phyloP scores from a whole-genome alignment of 2,329 filamentous ascomycete species.

The Diplodia corticola region DNA sequence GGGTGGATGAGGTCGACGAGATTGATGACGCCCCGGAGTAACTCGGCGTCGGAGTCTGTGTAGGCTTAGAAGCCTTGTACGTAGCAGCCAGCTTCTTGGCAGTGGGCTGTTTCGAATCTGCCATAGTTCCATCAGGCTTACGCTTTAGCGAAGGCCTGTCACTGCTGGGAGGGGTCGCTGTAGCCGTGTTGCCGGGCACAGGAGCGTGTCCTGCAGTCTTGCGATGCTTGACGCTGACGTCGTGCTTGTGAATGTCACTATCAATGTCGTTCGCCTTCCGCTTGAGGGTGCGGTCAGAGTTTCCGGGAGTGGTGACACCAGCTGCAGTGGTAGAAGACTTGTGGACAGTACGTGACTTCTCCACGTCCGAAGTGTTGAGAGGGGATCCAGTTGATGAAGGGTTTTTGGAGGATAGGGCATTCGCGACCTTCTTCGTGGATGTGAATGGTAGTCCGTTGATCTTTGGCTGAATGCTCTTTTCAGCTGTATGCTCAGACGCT shows the following conservation, averaged over 20 bases:
- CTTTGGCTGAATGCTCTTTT: constrained; percentile 11
- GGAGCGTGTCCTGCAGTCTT: constrained; percentile 34
- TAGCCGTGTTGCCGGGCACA: constrained; percentile 34
- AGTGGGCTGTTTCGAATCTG: constrained; percentile 21
- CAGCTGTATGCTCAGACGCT: neutral
- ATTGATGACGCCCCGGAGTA: constrained; percentile 1
- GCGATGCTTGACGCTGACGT: constrained; percentile 36
- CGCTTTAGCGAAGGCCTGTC: constrained; percentile 44
- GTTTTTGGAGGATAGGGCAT: constrained; percentile 58
- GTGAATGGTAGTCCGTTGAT: constrained; percentile 19
- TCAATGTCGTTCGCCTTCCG: constrained; percentile 45
- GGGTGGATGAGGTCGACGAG: constrained; percentile 9
- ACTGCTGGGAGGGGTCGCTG: constrained; percentile 33
- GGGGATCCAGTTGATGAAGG: constrained; percentile 65
- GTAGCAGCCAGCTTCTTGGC: constrained; percentile 27
- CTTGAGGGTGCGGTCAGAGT: constrained; percentile 39
- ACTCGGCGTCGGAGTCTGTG: constrained; percentile 14
- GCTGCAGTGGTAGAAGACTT: constrained; percentile 35
- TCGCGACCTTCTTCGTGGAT: constrained; percentile 23
- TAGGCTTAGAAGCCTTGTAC: constrained; percentile 23
- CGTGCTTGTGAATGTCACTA: constrained; percentile 40
- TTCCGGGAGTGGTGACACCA: constrained; percentile 28
- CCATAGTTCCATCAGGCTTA: constrained; percentile 44
- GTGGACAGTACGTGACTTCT: constrained; percentile 46
- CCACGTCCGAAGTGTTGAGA: constrained; percentile 60